A percentile compares a stretch with the other conserved stretches of the same genome.
These are phyloP conservation scores for Leptoxyphium fumago DNA, from an alignment of 2,329 filamentous ascomycete genomes.

Conservation along the genomic window DNA sequence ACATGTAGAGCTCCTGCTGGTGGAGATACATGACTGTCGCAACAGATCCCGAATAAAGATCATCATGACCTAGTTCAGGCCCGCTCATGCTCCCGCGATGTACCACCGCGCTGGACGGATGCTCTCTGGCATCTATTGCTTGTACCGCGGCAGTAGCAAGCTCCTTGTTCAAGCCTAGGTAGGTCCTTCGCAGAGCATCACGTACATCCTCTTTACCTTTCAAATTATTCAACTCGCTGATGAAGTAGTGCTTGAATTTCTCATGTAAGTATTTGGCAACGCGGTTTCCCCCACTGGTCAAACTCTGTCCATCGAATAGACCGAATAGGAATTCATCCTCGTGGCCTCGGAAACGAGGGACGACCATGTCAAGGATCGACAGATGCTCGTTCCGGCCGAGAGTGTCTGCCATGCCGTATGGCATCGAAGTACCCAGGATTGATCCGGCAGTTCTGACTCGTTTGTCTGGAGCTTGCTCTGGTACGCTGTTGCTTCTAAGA, in stretches of 20 bases:
- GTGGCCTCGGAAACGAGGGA: constrained; percentile 77
- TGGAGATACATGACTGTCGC: constrained; percentile 85
- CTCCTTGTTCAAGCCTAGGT: constrained; percentile 85
- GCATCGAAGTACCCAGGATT: constrained; percentile 63
- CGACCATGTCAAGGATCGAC: constrained; percentile 88
- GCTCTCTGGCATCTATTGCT: constrained; percentile 58
- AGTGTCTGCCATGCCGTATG: constrained; percentile 96
- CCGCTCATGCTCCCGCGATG: constrained; percentile 59
- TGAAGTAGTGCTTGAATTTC: constrained; percentile 78
- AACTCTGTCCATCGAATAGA: constrained; percentile 89
- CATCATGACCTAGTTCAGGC: constrained; percentile 72
- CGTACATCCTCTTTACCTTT: constrained; percentile 57
- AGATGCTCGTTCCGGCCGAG: constrained; percentile 86
- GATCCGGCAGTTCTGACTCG: constrained; percentile 96
- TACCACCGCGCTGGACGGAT: constrained; percentile 31
- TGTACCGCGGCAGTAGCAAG: constrained; percentile 73
- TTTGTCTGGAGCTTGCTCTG: constrained; percentile 87
- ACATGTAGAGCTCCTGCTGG: constrained; percentile 79
- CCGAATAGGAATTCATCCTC: constrained; percentile 83
- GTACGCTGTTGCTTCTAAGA: constrained; percentile 44
- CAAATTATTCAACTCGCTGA: constrained; percentile 62
- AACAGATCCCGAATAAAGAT: constrained; percentile 77
- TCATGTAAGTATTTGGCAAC: constrained; percentile 95
- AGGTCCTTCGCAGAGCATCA: constrained; percentile 75
- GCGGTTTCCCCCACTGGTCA: constrained; percentile 80